Evolutionary conservation across 108 stramenopile genomes (phyloP).

Genomic region (Heterococcus sp.): DNA sequence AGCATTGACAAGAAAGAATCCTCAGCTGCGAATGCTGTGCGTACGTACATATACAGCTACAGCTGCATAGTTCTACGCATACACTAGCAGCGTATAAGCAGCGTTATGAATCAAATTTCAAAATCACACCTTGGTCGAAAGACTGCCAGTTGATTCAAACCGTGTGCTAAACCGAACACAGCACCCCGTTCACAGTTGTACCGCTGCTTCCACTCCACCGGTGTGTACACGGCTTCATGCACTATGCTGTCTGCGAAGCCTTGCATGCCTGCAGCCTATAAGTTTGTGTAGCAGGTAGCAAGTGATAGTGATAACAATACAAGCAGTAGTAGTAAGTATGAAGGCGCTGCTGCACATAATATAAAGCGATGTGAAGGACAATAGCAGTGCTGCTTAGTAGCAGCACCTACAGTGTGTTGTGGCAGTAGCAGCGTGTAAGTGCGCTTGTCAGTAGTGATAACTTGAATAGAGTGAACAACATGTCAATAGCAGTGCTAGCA

Average conservation of each 20-base stretch:
- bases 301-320: too few species aligned
- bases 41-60: too few species aligned
- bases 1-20: too few species aligned
- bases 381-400: not conserved
- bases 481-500: not conserved
- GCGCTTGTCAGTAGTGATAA: not conserved
- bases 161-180: conserved; percentile 48
- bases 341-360: not conserved
- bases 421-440: not conserved
- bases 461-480: not conserved
- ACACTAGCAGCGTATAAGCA: too few species aligned
- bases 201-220: conserved; percentile 41
- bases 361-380: not conserved
- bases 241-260: conserved; percentile 37
- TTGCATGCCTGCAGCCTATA: conserved; percentile 11
- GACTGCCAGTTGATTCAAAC: conserved; percentile 43
- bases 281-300: not conserved
- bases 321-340: too few species aligned
- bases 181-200: conserved; percentile 44
- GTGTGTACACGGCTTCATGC: conserved; percentile 36
- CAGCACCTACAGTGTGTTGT: not conserved
- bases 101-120: too few species aligned
- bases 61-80: too few species aligned
- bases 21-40: too few species aligned
- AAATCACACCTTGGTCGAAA: conserved; percentile 24